These are phyloP conservation scores for Trifolium pratense DNA, from an alignment of 306 rosid genomes.

Conservation along the genomic window DNA sequence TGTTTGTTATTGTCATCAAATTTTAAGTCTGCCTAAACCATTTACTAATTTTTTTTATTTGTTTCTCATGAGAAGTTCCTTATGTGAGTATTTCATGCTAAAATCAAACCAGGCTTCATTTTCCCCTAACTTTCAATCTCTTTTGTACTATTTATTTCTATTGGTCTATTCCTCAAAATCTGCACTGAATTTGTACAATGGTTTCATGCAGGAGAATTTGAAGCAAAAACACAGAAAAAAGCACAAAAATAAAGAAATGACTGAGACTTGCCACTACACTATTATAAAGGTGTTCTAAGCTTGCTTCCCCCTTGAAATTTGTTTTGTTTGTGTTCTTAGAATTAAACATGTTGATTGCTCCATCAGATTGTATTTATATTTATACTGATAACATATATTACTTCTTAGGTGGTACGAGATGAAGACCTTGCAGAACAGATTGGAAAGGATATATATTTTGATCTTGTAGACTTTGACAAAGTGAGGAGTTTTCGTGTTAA, in stretches of 20 bases:
- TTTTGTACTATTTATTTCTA: not conserved
- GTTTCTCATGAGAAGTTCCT: not conserved
- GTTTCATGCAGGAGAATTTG: not conserved
- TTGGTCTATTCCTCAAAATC: not conserved
- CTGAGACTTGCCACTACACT: not conserved
- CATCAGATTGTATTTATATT: not conserved
- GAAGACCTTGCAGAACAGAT: conserved; percentile 5
- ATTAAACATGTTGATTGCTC: not conserved
- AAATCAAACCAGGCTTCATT: not conserved
- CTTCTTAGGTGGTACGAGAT: not conserved
- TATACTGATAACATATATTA: not conserved
- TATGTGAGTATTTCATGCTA: not conserved
- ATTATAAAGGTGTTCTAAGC: not conserved
- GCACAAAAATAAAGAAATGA: not conserved
- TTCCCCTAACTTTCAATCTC: not conserved
- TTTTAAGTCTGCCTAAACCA: no score
- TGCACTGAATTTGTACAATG: not conserved
- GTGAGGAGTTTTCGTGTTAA: not conserved
- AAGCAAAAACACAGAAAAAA: not conserved
- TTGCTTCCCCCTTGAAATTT: not conserved
- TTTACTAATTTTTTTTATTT: not conserved
- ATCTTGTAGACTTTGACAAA: not conserved
- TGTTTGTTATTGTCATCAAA: no score
- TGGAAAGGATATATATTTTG: not conserved
- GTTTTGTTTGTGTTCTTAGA: not conserved